phyloP scores from a whole-genome alignment of 1,139 yeast species.

The Protomyces gravidus region DNA sequence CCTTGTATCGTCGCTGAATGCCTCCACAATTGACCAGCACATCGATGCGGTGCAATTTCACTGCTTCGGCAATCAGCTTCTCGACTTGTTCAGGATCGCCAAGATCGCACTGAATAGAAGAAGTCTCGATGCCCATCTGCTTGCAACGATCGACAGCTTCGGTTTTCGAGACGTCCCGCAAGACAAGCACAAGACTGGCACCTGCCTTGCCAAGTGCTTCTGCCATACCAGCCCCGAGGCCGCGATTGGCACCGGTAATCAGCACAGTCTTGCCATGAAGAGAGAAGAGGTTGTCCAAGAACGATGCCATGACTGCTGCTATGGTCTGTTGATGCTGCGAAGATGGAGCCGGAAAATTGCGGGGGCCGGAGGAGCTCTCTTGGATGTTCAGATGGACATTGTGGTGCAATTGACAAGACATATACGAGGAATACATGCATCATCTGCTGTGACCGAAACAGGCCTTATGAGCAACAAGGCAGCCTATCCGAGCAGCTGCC shows the following conservation, averaged over 20 bases:
- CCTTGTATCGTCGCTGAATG: slow-evolving; percentile 44
- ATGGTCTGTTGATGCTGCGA: background rate
- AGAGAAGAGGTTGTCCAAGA: background rate
- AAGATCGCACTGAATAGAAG: slow-evolving; percentile 38
- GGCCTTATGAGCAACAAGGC: slow-evolving; percentile 1
- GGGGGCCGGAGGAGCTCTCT: background rate
- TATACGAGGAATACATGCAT: too few relatives aligned
- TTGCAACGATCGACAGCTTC: slow-evolving; percentile 26
- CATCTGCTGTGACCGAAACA: too few relatives aligned
- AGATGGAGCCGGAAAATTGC: slow-evolving; percentile 13
- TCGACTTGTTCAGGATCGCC: slow-evolving; percentile 39
- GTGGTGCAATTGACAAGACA: too few relatives aligned
- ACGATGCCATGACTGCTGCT: background rate
- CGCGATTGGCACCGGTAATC: slow-evolving; percentile 47
- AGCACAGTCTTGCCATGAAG: slow-evolving; percentile 45
- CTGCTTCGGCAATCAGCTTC: slow-evolving; percentile 38
- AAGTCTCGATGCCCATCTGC: slow-evolving; percentile 38
- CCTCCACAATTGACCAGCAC: slow-evolving; percentile 58
- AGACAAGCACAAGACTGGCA: slow-evolving; percentile 42
- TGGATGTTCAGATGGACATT: background rate
- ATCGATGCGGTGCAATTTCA: slow-evolving; percentile 44
- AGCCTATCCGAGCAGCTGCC: background rate
- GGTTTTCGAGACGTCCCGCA: slow-evolving; percentile 17
- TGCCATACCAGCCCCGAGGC: slow-evolving; percentile 48
- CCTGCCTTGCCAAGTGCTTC: slow-evolving; percentile 47